Evolutionary conservation across 2,329 filamentous ascomycete genomes (phyloP).

Genomic region (Xylaria polymorpha): DNA sequence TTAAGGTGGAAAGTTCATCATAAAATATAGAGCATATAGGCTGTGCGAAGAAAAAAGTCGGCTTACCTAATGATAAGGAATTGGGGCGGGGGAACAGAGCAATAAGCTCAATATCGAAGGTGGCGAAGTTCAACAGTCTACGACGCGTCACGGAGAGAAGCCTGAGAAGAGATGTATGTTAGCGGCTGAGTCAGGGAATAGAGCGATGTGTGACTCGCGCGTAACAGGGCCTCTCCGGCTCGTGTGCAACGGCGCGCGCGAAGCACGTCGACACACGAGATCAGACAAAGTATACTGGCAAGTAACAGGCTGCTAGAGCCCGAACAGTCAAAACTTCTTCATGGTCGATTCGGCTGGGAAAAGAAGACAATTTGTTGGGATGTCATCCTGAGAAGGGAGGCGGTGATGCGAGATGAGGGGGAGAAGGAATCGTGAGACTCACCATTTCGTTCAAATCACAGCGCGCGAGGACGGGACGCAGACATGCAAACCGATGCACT

Average conservation of each 20-base stretch:
- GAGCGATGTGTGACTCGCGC: neutral
- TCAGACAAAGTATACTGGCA: slow-evolving; percentile 92
- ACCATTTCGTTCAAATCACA: slow-evolving; percentile 16
- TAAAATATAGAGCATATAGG: neutral
- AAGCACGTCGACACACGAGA: slow-evolving; percentile 38
- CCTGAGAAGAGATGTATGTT: slow-evolving; percentile 6
- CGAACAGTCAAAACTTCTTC: slow-evolving; percentile 77
- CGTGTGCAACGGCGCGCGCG: slow-evolving; percentile 18
- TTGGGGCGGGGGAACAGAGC: neutral
- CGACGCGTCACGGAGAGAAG: neutral
- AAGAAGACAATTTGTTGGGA: slow-evolving; percentile 78
- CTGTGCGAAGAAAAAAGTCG: neutral
- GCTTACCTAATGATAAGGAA: slow-evolving; percentile 17
- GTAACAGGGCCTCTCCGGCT: slow-evolving; percentile 21
- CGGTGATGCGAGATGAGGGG: neutral
- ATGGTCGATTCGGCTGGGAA: slow-evolving; percentile 90
- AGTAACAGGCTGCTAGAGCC: slow-evolving; percentile 81
- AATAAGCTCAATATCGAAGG: neutral
- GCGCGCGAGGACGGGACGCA: neutral
- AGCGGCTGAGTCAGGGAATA: slow-evolving; percentile 6
- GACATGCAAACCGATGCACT: neutral
- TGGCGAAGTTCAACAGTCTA: neutral
- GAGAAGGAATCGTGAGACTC: slow-evolving; percentile 9
- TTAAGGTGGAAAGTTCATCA: slow-evolving; percentile 74
- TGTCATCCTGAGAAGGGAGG: slow-evolving; percentile 75